phyloP scores from a whole-genome alignment of 2,329 filamentous ascomycete genomes.

The Chaetothyriales sp. region DNA sequence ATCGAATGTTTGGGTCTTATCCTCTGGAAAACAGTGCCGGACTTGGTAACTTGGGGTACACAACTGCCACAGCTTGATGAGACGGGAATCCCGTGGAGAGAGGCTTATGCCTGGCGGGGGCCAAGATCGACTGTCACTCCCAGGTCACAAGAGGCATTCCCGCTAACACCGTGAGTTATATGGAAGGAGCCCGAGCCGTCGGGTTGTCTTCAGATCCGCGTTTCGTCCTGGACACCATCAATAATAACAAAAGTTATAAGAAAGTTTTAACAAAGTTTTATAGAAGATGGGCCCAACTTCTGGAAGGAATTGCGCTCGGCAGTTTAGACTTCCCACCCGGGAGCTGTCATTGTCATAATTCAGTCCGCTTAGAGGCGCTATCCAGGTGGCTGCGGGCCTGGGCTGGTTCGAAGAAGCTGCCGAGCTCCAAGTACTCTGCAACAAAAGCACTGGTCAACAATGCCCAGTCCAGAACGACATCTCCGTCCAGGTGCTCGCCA shows the following conservation, averaged over 20 bases:
- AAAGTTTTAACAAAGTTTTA: not conserved
- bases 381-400: slow-evolving; percentile 8
- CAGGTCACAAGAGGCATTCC: too few relatives aligned
- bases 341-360: slow-evolving; percentile 16
- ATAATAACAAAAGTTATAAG: too few relatives aligned
- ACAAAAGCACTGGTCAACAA: slow-evolving; percentile 69
- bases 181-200: too few relatives aligned
- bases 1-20: not conserved
- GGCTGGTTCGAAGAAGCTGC: slow-evolving; percentile 33
- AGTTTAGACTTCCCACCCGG: not conserved
- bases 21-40: not conserved
- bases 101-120: not conserved
- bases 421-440: slow-evolving; percentile 83
- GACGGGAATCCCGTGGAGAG: not conserved
- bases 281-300: not conserved
- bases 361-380: slow-evolving; percentile 17
- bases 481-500: slow-evolving; percentile 64
- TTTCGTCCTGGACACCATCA: too few relatives aligned
- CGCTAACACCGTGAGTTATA: too few relatives aligned
- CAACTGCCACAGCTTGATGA: too few relatives aligned
- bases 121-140: too few relatives aligned
- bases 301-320: not conserved
- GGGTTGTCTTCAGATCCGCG: too few relatives aligned
- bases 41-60: not conserved
- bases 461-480: slow-evolving; percentile 75